Evolutionary conservation across 306 rosid species (phyloP).

Genomic region (Cercis canadensis): DNA sequence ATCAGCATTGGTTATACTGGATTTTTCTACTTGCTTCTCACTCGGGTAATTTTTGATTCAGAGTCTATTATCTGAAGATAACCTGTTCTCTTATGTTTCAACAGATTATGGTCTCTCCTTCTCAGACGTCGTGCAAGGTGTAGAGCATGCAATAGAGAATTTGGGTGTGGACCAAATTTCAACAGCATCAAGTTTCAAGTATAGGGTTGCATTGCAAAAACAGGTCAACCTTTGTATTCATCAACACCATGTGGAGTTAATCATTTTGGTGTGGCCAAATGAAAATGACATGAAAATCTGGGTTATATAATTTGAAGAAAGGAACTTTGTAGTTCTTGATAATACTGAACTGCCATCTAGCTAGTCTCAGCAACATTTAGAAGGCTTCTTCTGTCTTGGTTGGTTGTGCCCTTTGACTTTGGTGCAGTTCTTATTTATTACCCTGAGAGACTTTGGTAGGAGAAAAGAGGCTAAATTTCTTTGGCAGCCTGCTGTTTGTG

Average conservation of each 20-base stretch:
- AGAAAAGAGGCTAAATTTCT: too few relatives aligned
- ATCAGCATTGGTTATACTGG: neutral
- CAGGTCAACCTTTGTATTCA: constrained; percentile 67
- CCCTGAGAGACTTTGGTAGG: too few relatives aligned
- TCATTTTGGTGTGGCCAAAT: constrained; percentile 12
- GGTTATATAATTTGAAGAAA: constrained; percentile 7
- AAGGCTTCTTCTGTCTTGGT: neutral
- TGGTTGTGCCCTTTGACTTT: too few relatives aligned
- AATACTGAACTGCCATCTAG: neutral
- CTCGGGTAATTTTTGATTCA: neutral
- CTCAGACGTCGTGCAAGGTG: constrained; percentile 77
- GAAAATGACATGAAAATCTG: constrained; percentile 16
- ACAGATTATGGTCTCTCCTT: constrained; percentile 89
- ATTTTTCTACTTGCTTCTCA: neutral
- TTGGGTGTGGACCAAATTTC: constrained; percentile 63
- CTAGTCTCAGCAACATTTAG: constrained; percentile 2
- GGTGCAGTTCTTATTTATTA: too few relatives aligned
- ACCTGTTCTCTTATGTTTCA: constrained; percentile 33
- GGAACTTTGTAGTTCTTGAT: neutral
- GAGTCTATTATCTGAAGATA: constrained; percentile 25
- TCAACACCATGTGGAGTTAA: constrained; percentile 23
- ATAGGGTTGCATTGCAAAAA: constrained; percentile 83
- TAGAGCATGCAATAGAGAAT: constrained; percentile 75
- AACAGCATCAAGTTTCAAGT: constrained; percentile 83
- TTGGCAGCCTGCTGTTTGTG: too few relatives aligned